These are phyloP conservation scores for Leucosporidium scottii DNA, from an alignment of 768 basidiomycete genomes.

Conservation along the genomic window DNA sequence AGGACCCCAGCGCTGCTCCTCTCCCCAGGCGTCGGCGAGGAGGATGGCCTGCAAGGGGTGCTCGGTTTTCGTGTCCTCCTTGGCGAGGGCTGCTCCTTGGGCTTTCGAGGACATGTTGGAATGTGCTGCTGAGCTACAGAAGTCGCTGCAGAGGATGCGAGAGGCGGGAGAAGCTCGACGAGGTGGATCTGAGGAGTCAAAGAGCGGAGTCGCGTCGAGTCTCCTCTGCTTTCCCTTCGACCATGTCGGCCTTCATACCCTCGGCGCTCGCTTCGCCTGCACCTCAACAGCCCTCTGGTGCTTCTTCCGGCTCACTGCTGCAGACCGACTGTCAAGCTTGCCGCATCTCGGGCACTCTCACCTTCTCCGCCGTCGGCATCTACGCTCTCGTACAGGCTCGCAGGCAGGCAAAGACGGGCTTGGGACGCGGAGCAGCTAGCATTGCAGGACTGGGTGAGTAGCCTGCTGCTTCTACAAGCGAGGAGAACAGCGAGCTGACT, in stretches of 20 bases:
- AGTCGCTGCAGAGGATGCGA: background rate
- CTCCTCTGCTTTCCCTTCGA: background rate
- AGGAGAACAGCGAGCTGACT: background rate
- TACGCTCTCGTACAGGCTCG: conserved; percentile 21
- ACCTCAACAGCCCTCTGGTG: no score
- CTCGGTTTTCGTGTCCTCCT: conserved; percentile 56
- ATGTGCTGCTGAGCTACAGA: background rate
- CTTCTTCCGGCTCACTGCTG: no score
- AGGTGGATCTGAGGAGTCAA: background rate
- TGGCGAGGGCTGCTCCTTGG: background rate
- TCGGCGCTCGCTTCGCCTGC: background rate
- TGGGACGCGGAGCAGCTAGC: conserved; percentile 19
- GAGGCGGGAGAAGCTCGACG: background rate
- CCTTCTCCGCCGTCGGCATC: conserved; percentile 26
- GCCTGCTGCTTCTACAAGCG: background rate
- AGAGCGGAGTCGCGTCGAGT: background rate
- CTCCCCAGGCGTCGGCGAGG: conserved; percentile 60
- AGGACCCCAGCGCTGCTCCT: conserved; percentile 33
- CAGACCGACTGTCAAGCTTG: conserved; percentile 27
- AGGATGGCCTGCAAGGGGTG: conserved; percentile 90
- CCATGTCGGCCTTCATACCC: background rate
- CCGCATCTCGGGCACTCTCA: conserved; percentile 27
- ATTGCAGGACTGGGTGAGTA: conserved; percentile 15
- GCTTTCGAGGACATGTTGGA: conserved; percentile 16
- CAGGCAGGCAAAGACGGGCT: conserved; percentile 9